Evolutionary conservation across 2,329 filamentous ascomycete species (phyloP), one percentile per base, ranked within the genome.

Genomic region (Rhinocladiella mackenziei): DNA sequence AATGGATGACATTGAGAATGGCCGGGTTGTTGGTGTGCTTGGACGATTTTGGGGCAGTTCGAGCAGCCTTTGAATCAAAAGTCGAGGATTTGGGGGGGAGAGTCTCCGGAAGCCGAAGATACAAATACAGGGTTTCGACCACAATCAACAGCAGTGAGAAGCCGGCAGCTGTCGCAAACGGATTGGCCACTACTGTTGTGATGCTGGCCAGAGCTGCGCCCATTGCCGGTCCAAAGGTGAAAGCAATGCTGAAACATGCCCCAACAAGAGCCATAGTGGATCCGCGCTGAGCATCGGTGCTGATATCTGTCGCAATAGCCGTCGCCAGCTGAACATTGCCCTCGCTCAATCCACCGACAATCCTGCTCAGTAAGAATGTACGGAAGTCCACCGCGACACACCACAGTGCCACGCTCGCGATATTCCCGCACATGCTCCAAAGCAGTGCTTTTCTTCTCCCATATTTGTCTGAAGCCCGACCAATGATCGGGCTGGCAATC

Each of bases 301-400:
- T 94, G 55, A 98, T 89, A 64, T 98, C 92, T 28, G 91, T 92
- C 13, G 92, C 92, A 64, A 98, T 97, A 30, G 92, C 91, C 52
- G 91, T 92, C 3, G 92, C 91, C 10, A 98, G 75, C 70, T 98
- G 92, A 2, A 98, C 86, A 58, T 98, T 98, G 51, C 92, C 92
- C 70, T 98, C 92, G 44, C 89, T 96, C 54, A 98, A 68, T 0
- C 92, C 92, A 17, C 92, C 92, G 1, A 98, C 86, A 2, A 98
- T 70, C 38, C 92, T 81, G 57, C 88, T 94, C n/a, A 89, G 86
- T 20, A 98, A 75, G 62, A 98, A 98, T 2, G 91, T 97, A 30
- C 89, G 81, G 69, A 98, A 98, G 68, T 97, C 91, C 41, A 86
- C 84, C 1, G 92, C 92, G 32, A 83, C 78, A 6, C 96, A 88